A percentile compares a stretch with the other conserved stretches of the same genome.
Evolutionary conservation across 2,329 filamentous ascomycete species (phyloP).

Genomic region (Talaromyces sp.): DNA sequence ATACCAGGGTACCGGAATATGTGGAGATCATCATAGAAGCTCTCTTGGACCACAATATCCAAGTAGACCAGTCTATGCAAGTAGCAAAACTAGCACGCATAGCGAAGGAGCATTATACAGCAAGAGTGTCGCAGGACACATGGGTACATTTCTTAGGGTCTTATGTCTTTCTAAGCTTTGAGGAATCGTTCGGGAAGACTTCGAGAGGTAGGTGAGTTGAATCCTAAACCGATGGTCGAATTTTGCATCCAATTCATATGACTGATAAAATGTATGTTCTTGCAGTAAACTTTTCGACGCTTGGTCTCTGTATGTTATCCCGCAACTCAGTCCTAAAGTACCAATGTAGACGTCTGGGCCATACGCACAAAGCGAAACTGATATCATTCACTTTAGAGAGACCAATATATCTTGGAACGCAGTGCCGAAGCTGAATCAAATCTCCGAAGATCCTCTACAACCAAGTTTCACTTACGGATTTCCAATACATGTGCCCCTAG

Average conservation of each 20-base stretch:
- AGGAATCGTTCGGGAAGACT: neutral
- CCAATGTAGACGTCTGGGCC: too few relatives aligned
- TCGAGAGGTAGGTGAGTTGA: neutral
- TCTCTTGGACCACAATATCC: neutral
- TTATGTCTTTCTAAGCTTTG: constrained; percentile 2
- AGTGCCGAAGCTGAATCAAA: neutral
- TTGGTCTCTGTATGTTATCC: constrained; percentile 6
- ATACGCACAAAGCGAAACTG: neutral
- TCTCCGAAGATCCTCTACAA: neutral
- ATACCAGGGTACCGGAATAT: neutral
- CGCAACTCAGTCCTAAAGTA: too few relatives aligned
- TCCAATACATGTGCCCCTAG: neutral
- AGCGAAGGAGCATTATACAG: neutral
- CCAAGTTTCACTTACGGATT: constrained; percentile 9
- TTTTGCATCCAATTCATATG: neutral
- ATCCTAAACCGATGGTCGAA: neutral
- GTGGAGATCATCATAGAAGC: neutral
- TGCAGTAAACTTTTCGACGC: constrained; percentile 11
- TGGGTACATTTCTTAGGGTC: constrained; percentile 3
- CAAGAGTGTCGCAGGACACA: neutral
- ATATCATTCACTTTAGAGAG: neutral
- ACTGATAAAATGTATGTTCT: neutral
- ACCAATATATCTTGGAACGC: neutral
- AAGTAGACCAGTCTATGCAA: neutral
- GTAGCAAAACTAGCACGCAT: neutral